Conservation (phyloP, 1,284 basidiomycete genomes). For the Taiwanofungus camphoratus region DNA sequence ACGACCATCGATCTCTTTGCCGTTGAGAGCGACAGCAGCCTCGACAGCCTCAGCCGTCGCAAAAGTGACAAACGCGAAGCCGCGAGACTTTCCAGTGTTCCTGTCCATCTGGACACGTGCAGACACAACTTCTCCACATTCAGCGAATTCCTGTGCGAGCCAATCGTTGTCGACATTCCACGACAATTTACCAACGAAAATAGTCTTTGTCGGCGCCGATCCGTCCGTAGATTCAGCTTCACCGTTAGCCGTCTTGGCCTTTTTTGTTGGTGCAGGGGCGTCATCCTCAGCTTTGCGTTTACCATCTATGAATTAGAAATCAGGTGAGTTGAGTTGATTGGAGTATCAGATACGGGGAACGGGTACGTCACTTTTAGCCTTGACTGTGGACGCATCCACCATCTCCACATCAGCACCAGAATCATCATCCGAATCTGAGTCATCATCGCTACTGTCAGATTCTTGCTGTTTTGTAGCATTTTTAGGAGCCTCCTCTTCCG, state of each 20-base stretch:
- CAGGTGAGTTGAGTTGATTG: not conserved
- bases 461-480: constrained; percentile 25
- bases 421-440: constrained; percentile 32
- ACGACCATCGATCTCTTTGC: constrained; percentile 91
- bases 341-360: not conserved
- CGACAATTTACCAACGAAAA: constrained; percentile 92
- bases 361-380: constrained; percentile 36
- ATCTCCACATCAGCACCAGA: constrained; percentile 63
- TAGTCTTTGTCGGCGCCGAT: constrained; percentile 57
- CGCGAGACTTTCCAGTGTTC: constrained; percentile 80
- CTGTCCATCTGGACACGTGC: constrained; percentile 92
- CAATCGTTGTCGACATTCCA: constrained; percentile 99
- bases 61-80: constrained; percentile 96
- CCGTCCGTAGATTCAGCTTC: constrained; percentile 40
- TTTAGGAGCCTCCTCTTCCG: constrained; percentile 28
- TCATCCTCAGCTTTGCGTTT: constrained; percentile 87
- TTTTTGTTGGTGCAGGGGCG: constrained; percentile 65
- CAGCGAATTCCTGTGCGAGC: constrained; percentile 86
- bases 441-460: constrained; percentile 13
- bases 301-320: constrained; percentile 29
- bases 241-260: constrained; percentile 68
- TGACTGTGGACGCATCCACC: constrained; percentile 38
- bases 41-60: constrained; percentile 68
- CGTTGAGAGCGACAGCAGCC: constrained; percentile 73
- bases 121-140: constrained; percentile 83